Base-by-base conservation (phyloP, 441 rosid species). In the Brassica balearica region DNA sequence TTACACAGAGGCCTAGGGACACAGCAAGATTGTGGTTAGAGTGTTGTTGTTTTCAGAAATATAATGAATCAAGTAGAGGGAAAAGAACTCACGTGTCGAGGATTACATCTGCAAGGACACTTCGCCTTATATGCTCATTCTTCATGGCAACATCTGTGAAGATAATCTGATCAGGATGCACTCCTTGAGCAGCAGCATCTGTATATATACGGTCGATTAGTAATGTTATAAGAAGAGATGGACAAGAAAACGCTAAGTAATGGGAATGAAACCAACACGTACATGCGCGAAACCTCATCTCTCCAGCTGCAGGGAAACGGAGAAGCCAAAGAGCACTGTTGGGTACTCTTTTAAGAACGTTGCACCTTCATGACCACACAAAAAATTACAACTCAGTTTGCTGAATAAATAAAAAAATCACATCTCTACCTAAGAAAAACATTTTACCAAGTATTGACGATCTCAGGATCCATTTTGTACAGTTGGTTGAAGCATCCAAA, bases 71-170 rank as follows among this genome's bases (percentile, higher is more conserved):
- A 11, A 15, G 29, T 64, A 2, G 25, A 53, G 20, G 19, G 27
- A 65, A 72, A 71, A 34, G 36, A 41, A 66, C 75, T 81, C 85
- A 94, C 99, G 99, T 87, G 86, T 96, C 99, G 6, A 96, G 96
- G 81, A 89, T 92, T 29, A 96, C 85, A 92, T 96, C 99, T 27
- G 99, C 99, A 68, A 96, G 85, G 53, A 96, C 92, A 84, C 98
- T 94, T 68, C 99, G 96, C 73, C 94, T 88, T 77, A 96, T 94
- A 76, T 96, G 99, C 71, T 96, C 98, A 14, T 83, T 87, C 78
- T 96, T 96, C 99, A 96, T 89, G 64, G 99, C 99, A 81, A 96
- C 98, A 86, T 96, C 98, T 1, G 99, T 94, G 81, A 96, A 96
- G 73, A 96, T 90, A 72, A 96, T 94, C 77, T 94, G 99, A 51